These are phyloP conservation scores for Boechera retrofracta DNA, from an alignment of 345 rosid genomes.

Conservation along the genomic window DNA sequence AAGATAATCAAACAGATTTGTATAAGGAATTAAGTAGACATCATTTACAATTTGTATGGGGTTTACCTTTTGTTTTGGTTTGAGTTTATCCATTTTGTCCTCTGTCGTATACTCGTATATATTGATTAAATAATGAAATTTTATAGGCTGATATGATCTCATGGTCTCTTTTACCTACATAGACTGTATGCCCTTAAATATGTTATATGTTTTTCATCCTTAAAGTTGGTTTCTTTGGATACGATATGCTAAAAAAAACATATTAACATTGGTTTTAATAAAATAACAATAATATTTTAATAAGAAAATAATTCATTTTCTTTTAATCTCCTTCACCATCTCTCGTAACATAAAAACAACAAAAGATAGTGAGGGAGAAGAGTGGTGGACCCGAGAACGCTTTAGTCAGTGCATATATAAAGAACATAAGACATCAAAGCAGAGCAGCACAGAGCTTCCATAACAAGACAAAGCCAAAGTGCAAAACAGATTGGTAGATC, in stretches of 20 bases:
- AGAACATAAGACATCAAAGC: slow-evolving; percentile 48
- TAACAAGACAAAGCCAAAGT: slow-evolving; percentile 22
- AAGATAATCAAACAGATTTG: not conserved
- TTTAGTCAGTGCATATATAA: slow-evolving; percentile 35
- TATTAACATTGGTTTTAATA: too few relatives aligned
- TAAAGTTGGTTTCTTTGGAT: not conserved
- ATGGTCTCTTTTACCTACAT: not conserved
- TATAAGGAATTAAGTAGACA: not conserved
- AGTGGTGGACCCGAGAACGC: slow-evolving; percentile 25
- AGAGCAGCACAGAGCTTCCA: slow-evolving; percentile 30
- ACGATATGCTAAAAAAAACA: not conserved
- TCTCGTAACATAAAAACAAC: not conserved
- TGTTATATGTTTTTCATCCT: not conserved
- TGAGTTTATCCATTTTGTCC: not conserved
- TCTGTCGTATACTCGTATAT: not conserved
- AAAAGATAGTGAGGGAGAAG: slow-evolving; percentile 43
- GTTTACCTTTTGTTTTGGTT: not conserved
- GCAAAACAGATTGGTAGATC: not conserved
- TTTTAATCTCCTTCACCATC: slow-evolving; percentile 1
- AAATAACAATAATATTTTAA: not conserved
- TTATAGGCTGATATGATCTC: not conserved
- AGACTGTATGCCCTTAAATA: not conserved
- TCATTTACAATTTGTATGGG: not conserved
- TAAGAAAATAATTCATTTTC: slow-evolving; percentile 17
- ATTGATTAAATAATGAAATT: not conserved